Conservation (phyloP, 2,329 filamentous ascomycete genomes). For the Aspergillus pseudoglaucus region DNA sequence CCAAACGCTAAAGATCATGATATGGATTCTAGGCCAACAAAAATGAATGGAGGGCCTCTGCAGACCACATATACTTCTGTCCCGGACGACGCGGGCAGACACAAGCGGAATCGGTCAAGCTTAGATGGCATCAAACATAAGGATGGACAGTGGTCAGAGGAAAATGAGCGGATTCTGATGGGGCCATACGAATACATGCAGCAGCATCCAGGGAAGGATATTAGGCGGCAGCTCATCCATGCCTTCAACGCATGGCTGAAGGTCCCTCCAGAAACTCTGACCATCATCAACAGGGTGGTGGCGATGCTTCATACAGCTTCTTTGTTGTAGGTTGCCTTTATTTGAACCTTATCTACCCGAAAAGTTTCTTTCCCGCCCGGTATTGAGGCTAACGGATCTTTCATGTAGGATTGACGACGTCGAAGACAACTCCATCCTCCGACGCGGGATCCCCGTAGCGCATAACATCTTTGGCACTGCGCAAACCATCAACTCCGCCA, state of each 20-base stretch:
- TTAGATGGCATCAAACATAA: constrained; percentile 34
- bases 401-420: constrained; percentile 43
- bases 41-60: constrained; percentile 6
- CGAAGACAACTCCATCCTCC: constrained; percentile 43
- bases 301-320: constrained; percentile 43
- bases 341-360: no score
- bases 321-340: constrained; percentile 27
- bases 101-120: constrained; percentile 32
- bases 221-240: constrained; percentile 38
- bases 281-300: constrained; percentile 38
- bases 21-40: neutral
- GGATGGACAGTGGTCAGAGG: constrained; percentile 30
- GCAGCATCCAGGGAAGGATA: constrained; percentile 40
- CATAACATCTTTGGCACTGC: constrained; percentile 46
- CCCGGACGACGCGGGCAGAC: constrained; percentile 8
- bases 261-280: constrained; percentile 35
- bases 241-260: constrained; percentile 41
- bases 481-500: constrained; percentile 49
- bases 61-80: constrained; percentile 16
- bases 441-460: constrained; percentile 43
- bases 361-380: neutral
- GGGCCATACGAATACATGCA: constrained; percentile 42
- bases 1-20: neutral
- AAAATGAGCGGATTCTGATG: constrained; percentile 39
- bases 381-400: neutral